Base-by-base conservation (phyloP, 306 rosid species). In the Myrica gale region DNA sequence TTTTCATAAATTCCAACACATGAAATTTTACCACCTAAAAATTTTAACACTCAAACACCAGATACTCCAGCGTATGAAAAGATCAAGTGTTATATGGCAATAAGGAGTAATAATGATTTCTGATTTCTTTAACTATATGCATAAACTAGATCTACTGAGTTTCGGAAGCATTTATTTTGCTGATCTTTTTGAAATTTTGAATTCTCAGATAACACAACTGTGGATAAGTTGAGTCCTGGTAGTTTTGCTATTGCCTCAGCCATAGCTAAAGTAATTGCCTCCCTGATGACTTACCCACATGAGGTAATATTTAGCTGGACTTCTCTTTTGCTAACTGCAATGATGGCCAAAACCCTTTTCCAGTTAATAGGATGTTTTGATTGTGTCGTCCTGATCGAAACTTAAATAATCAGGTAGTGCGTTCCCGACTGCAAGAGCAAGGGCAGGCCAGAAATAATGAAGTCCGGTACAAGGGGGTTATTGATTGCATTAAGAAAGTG, bases 341-440 rank as follows among this genome's bases (percentile, higher is more conserved):
- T 62, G 7, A 48, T 57, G 68, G 53, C 23, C 12, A 44, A 68
- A 6, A 50, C 45, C 17, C 3, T 52, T 11, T 10, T 78, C 13
- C 65, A 5, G 23, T 9, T 51, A 32, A 45, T 63, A 57, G 55
- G 45, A 32, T 7, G 42, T 73, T 41, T 61, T 72, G 15, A 1
- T 61, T 60, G 56, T n/a, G 43, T 23, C 72, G 54, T 71, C 70
- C 69, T 74, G 16, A 69, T 41, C 21, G 60, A 69, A 67, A 69
- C 46, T 71, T 23, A 15, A 51, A 17, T 75, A 52, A 68, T 37
- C 80, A 93, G 98, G 93, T 95, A 7, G 78, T 95, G 74, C 93
- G 99, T 10, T 89, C 99, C 4, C 82, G 99, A 83, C 89, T 95
- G 70, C 99, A 95, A 85, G 97, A 95, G 83, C 99, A 92, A 85